Evolutionary conservation across 2,329 filamentous ascomycete species (phyloP).

Genomic region (Neofusicoccum laricinum): DNA sequence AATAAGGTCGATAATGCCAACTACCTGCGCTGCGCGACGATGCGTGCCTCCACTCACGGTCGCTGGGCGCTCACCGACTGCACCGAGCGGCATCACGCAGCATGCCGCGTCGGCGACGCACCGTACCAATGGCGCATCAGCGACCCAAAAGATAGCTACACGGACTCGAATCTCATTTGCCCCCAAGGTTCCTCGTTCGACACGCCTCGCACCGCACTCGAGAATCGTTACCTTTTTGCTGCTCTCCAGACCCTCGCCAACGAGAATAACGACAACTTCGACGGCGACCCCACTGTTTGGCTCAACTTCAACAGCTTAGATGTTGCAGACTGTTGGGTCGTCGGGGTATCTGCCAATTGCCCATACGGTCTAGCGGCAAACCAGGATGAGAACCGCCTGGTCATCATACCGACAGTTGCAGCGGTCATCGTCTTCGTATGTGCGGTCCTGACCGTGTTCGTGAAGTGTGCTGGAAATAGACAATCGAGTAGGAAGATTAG

Average conservation of each 20-base stretch:
- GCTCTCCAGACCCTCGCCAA: constrained; percentile 23
- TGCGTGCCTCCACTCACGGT: constrained; percentile 45
- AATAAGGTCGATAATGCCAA: constrained; percentile 30
- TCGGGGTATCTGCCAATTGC: constrained; percentile 55
- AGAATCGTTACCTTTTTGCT: constrained; percentile 56
- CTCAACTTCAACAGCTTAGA: constrained; percentile 62
- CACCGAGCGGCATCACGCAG: constrained; percentile 47
- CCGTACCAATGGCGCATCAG: constrained; percentile 60
- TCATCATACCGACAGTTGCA: constrained; percentile 61
- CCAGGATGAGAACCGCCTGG: constrained; percentile 43
- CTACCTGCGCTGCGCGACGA: constrained; percentile 54
- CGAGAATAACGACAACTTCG: constrained; percentile 23
- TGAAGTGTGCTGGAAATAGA: constrained; percentile 63
- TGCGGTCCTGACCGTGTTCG: constrained; percentile 59
- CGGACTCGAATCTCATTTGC: constrained; percentile 46
- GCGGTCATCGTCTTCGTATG: constrained; percentile 61
- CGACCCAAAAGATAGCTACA: constrained; percentile 40
- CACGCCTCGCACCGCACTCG: constrained; percentile 60
- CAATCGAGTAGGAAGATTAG: constrained; percentile 50
- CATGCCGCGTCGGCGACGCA: constrained; percentile 52
- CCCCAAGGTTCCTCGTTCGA: constrained; percentile 50
- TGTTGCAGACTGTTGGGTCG: constrained; percentile 58
- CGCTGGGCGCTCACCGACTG: constrained; percentile 61
- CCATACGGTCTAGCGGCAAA: constrained; percentile 52
- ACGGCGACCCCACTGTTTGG: constrained; percentile 42